phyloP scores from a whole-genome alignment of 768 basidiomycete species.

The Peribolospora kevripleyi region DNA sequence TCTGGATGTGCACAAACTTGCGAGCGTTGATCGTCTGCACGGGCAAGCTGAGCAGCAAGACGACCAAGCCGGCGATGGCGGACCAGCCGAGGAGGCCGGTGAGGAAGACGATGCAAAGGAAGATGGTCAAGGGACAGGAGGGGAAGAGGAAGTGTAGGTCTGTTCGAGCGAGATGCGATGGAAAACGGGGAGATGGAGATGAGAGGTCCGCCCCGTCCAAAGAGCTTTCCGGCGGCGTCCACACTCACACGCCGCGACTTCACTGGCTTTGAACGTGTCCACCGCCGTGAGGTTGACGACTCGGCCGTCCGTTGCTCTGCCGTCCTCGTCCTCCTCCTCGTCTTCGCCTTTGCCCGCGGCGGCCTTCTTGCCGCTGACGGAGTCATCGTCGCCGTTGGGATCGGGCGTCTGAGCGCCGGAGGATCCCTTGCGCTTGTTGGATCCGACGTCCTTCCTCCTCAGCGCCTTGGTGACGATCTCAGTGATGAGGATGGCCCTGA shows the following conservation, averaged over 20 bases:
- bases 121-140: constrained; percentile 3
- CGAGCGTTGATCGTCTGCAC: constrained; percentile 7
- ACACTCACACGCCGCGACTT: background rate
- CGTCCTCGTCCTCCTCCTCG: constrained; percentile 1
- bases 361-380: background rate
- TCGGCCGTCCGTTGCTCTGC: constrained; percentile 11
- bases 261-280: constrained; percentile 5
- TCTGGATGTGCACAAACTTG: constrained; percentile 12
- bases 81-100: constrained; percentile 11
- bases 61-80: constrained; percentile 13
- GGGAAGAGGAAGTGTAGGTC: constrained; percentile 13
- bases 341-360: background rate
- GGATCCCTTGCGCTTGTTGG: constrained; percentile 7
- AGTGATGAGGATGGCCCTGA: constrained; percentile 20
- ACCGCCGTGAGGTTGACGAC: constrained; percentile 14
- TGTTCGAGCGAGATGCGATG: constrained; percentile 4
- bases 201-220: constrained; percentile 2
- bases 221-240: constrained; percentile 9
- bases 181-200: constrained; percentile 6
- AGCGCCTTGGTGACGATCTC: constrained; percentile 23
- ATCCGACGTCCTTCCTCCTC: constrained; percentile 18
- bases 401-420: constrained; percentile 1
- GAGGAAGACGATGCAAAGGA: constrained; percentile 7
- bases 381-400: background rate
- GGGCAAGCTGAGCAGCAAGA: constrained; percentile 5